phyloP scores from a whole-genome alignment of 2,329 filamentous ascomycete species.

The Fusarium camptoceras region DNA sequence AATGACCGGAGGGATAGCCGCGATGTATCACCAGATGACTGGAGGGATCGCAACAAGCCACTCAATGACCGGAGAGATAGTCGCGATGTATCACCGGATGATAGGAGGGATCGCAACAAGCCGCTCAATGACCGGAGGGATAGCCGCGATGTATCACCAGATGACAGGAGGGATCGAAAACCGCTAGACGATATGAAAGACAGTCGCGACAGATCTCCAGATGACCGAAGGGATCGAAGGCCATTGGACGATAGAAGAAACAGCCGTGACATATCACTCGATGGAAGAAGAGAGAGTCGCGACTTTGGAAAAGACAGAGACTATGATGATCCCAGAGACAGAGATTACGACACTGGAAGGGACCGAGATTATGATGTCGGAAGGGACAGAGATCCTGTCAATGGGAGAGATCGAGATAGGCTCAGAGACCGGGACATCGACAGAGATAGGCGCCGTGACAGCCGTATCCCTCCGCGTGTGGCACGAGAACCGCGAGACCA shows the following conservation, averaged over 20 bases:
- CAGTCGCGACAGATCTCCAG: background rate
- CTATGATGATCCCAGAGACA: conserved; percentile 3
- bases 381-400: conserved; percentile 21
- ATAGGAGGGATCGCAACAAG: background rate
- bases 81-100: background rate
- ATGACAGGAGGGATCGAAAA: background rate
- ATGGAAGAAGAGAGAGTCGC: conserved; percentile 8
- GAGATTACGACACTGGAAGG: conserved; percentile 11
- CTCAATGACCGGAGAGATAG: background rate
- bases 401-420: conserved; percentile 17
- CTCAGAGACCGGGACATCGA: conserved; percentile 34
- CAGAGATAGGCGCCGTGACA: conserved; percentile 44
- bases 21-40: background rate
- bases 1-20: background rate
- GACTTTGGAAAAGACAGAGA: conserved; percentile 14
- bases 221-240: conserved; percentile 7
- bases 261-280: conserved; percentile 8
- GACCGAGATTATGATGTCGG: conserved; percentile 26
- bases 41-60: background rate
- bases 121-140: background rate
- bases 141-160: background rate
- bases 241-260: conserved; percentile 11
- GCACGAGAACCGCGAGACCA: conserved; percentile 36
- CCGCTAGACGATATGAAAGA: background rate
- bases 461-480: conserved; percentile 26